Percentiles rank a stretch among this genome's conserved stretches.
Evolutionary conservation across 129 eudicot genomes (phyloP).

Genomic region (Flaveria robusta): DNA sequence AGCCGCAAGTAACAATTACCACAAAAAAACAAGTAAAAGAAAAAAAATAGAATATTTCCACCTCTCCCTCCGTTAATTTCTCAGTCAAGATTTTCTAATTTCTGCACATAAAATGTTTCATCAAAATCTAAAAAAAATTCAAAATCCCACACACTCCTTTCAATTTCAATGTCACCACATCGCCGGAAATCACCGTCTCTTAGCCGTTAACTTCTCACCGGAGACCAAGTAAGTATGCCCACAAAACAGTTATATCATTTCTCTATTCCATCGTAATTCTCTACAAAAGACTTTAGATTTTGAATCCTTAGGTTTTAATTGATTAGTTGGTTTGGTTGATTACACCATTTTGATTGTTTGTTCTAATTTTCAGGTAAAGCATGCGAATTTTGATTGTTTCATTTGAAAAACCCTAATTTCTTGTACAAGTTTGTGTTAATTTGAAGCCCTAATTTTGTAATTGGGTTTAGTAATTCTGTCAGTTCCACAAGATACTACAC

Average conservation of each 20-base stretch:
- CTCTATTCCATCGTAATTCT: neutral
- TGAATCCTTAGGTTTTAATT: neutral
- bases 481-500: neutral
- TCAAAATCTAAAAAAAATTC: neutral
- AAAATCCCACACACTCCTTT: neutral
- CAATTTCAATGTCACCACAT: neutral
- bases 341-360: neutral
- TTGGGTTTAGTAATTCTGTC: slow-evolving; percentile 18
- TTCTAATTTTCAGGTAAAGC: neutral
- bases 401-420: slow-evolving; percentile 26
- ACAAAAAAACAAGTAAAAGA: neutral
- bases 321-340: neutral
- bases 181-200: neutral
- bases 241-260: neutral
- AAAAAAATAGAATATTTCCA: neutral
- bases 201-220: neutral
- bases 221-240: neutral
- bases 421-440: neutral
- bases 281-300: neutral
- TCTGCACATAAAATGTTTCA: neutral
- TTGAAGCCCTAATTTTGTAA: slow-evolving; percentile 31
- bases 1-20: neutral
- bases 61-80: neutral
- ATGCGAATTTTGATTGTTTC: neutral
- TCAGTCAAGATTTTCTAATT: slow-evolving; percentile 4